These are phyloP conservation scores for Cardamine resedifolia DNA, from an alignment of 345 rosid species.

Conservation along the genomic window DNA sequence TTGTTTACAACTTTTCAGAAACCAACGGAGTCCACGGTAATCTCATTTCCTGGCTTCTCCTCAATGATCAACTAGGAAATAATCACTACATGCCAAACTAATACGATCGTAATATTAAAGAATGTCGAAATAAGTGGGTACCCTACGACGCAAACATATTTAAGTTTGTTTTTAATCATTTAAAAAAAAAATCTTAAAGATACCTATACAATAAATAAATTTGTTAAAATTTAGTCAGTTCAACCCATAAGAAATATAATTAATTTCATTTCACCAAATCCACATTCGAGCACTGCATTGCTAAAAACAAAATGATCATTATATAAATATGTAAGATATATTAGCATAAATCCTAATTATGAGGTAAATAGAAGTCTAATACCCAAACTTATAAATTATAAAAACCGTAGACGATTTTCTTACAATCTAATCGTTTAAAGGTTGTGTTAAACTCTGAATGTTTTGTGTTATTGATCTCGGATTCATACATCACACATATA, in stretches of 20 bases:
- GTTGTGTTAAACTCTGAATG: no score
- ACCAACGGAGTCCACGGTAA: conserved; percentile 16
- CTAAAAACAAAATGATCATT: neutral
- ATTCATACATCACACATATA: no score
- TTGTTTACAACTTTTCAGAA: neutral
- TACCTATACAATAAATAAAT: no score
- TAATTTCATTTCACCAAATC: neutral
- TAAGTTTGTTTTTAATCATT: no score
- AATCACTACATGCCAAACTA: neutral
- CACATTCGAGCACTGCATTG: neutral
- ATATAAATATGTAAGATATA: neutral
- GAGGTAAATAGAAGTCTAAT: neutral
- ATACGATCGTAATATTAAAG: neutral
- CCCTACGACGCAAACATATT: neutral
- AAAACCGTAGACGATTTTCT: neutral
- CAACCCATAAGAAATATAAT: neutral
- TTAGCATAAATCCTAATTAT: neutral
- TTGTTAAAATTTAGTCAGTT: neutral
- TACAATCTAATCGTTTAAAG: neutral
- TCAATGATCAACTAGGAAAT: neutral
- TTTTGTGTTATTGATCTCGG: no score
- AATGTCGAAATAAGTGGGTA: neutral
- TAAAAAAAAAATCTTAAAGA: no score
- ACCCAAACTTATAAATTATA: neutral
- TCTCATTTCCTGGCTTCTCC: neutral